Evolutionary conservation across 2,329 filamentous ascomycete genomes (phyloP), one percentile per base, ranked within the genome.

Genomic region (Ceratocystiopsis sp.): DNA sequence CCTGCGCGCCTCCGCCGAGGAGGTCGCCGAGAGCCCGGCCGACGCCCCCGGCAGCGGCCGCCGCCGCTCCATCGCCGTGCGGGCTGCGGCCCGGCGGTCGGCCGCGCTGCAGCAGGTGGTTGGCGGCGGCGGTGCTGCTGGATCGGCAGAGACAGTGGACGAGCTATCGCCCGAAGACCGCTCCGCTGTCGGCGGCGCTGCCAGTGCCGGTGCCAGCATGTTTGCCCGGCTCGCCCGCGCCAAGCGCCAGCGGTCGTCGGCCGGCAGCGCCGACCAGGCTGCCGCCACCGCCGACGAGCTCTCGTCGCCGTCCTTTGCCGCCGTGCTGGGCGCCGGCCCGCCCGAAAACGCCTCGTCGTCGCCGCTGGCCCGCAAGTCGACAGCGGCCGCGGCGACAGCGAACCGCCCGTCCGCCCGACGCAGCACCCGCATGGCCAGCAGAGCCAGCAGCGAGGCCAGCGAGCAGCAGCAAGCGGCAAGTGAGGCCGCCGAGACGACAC

Each of bases 11-110:
- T 40, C 46, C 14, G 49, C 51, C 12, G 64, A 69, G 40, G 66
- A 70, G 51, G 61, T 73, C 14, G 60, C 57, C 34, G 71, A 77
- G 51, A 75, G 71, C 44, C 73, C 74, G 0, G 57, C 51, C 10
- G 55, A 69, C 49, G 71, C 70, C 14, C 73, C 72, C 1, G 73
- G 72, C 3, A 75, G 70, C 48, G 73, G 71, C 1, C 64, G 62
- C 10, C 58, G 70, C 40, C 62, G 64, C 21, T 60, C 54, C 4
- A 52, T 69, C 14, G 56, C 54, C 14, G 51, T 58, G 9, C 57
- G 55, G 1, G 57, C 57, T 0, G 57, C 57, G 2, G 46, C 63
- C 9, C 60, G 57, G 2, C 51, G 52, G 3, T 52, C 50, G 0
- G 46, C 49, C 0, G 59, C 61, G n/a, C 52, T 73, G 15, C 64